Base-by-base conservation (phyloP, 2,329 filamentous ascomycete species). In the Aplosporella prunicola region DNA sequence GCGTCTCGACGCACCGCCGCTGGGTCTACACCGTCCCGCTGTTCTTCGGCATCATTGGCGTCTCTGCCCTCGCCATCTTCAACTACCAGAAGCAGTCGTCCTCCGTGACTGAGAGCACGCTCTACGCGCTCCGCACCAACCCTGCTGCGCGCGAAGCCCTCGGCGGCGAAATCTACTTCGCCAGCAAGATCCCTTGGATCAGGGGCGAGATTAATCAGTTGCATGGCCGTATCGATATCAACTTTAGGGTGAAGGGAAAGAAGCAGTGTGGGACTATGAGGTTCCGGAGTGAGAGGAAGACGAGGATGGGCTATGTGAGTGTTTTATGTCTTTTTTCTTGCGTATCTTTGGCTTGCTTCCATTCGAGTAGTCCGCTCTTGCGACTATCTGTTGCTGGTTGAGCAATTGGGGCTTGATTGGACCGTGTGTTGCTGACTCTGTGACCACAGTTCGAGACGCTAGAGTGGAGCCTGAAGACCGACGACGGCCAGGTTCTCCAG, bases 81-180 rank as follows among this genome's bases (percentile, higher is more conserved):
- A 98, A 98, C 73, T 96, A 98, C 74, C 89, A 98, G 61, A 95
- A 95, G 62, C 77, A 80, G 40, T 86, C 83, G n/a, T 86, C 79
- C 17, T 83, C 82, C 38, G 83, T 69, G 11, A 64, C 95, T n/a
- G 78, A 78, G 39, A 85, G 82, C 39, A 91, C 87, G 4, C 74
- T 98, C 18, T 98, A 96, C 69, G 83, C 89, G 1, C 74, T 98
- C 45, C 83, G 91, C 46, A 93, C 84, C 3, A 86, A 81, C 40
- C 66, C 74, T 3, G 64, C 69, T 42, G 91, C 87, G 30, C 78
- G 88, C 52, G 78, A 78, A 40, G 66, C 80, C 30, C 74, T 98
- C 18, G 91, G 91, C 45, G 84, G 95, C 60, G 66, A 71, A 47
- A 66, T 71, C 6, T 68, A 69, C 43, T 71, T 70, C 46, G 64